A percentile compares a stretch with the other conserved stretches of the same genome.
phyloP scores from a whole-genome alignment of 1,139 yeast species.

The Torulaspora pretoriensis region DNA sequence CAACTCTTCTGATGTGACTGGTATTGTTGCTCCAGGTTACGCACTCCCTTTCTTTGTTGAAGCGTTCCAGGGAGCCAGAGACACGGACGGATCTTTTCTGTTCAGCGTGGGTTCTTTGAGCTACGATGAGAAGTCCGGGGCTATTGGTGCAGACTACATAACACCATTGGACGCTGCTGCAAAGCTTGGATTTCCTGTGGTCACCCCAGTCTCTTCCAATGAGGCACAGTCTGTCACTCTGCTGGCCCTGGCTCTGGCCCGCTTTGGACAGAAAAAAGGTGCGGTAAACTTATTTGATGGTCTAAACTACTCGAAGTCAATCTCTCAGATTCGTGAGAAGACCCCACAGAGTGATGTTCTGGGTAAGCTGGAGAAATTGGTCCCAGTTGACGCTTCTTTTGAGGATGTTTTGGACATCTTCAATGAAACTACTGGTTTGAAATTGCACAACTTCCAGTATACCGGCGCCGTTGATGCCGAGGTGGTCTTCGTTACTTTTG shows the following conservation, averaged over 20 bases:
- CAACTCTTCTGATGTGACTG: constrained; percentile 41
- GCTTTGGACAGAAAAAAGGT: constrained; percentile 44
- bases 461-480: constrained; percentile 57
- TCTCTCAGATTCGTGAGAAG: constrained; percentile 46
- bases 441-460: constrained; percentile 47
- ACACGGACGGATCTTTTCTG: constrained; percentile 46
- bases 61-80: constrained; percentile 53
- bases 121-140: constrained; percentile 49
- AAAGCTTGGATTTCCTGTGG: constrained; percentile 62
- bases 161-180: constrained; percentile 62
- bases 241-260: constrained; percentile 62
- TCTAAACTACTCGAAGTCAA: constrained; percentile 56
- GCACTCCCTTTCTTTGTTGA: constrained; percentile 48
- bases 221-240: constrained; percentile 70
- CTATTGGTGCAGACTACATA: constrained; percentile 64
- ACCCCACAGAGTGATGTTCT: constrained; percentile 34
- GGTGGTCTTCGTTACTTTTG: constrained; percentile 72
- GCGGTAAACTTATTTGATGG: constrained; percentile 79
- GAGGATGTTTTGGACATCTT: constrained; percentile 56
- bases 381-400: constrained; percentile 48
- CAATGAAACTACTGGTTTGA: constrained; percentile 51
- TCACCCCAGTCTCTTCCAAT: constrained; percentile 57
- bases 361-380: constrained; percentile 23
- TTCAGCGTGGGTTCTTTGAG: constrained; percentile 73
- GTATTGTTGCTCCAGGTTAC: constrained; percentile 59